phyloP scores from a whole-genome alignment of 768 basidiomycete species.

The Mycena haematopus region DNA sequence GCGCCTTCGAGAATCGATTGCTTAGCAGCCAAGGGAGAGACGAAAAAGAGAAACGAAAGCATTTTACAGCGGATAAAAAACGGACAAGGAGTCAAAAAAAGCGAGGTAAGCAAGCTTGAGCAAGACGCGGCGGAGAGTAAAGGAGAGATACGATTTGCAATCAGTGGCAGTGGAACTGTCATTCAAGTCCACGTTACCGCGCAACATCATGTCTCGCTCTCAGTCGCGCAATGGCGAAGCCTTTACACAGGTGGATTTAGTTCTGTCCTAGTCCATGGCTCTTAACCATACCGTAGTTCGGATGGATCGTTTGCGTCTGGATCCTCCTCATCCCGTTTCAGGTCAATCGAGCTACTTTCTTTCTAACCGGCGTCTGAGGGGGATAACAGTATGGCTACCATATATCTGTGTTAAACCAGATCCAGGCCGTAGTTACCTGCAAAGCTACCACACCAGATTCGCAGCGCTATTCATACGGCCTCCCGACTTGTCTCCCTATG shows the following conservation, averaged over 20 bases:
- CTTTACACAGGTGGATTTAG: conserved; percentile 20
- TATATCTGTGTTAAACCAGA: conserved; percentile 90
- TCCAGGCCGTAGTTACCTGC: conserved; percentile 82
- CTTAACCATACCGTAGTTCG: conserved; percentile 49
- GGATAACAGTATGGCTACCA: conserved; percentile 85
- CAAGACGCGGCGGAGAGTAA: neutral
- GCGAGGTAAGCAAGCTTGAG: conserved; percentile 1
- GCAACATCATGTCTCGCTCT: neutral
- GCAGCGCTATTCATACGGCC: conserved; percentile 41
- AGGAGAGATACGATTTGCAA: no score
- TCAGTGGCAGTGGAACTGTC: no score
- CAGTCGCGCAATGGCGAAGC: conserved; percentile 19
- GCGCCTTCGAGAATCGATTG: no score
- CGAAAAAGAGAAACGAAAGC: conserved; percentile 35
- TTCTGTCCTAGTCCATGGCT: neutral
- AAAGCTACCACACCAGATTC: conserved; percentile 39
- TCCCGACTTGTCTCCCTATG: conserved; percentile 84
- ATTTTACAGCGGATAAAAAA: conserved; percentile 23
- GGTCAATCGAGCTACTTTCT: conserved; percentile 39
- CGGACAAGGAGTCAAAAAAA: conserved; percentile 15
- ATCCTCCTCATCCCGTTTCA: conserved; percentile 68
- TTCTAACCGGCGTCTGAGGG: conserved; percentile 7
- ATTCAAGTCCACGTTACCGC: neutral
- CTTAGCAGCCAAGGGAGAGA: conserved; percentile 35
- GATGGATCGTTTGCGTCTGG: conserved; percentile 74